Percentiles rank a stretch among this genome's conserved stretches.
These are phyloP conservation scores for Cytospora piceae DNA, from an alignment of 2,329 filamentous ascomycete species.

Conservation along the genomic window DNA sequence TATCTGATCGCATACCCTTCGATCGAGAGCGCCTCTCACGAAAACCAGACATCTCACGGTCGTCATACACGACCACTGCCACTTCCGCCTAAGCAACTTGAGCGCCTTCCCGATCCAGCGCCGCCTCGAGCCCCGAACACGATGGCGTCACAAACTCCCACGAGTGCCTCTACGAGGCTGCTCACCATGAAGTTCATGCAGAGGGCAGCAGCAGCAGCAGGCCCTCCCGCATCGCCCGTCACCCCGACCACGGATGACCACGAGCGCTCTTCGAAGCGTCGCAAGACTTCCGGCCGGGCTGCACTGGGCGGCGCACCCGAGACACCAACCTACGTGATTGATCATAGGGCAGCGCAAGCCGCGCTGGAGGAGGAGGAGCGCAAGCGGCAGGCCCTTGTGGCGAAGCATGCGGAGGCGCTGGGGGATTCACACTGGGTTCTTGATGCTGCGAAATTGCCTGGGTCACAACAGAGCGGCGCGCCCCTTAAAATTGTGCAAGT, in stretches of 20 bases:
- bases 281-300: conserved; percentile 51
- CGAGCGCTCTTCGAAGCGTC: conserved; percentile 64
- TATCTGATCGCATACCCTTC: background rate
- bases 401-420: conserved; percentile 62
- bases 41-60: background rate
- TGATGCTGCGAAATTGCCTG: conserved; percentile 47
- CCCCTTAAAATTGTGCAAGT: conserved; percentile 63
- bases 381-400: conserved; percentile 63
- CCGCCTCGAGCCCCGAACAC: conserved; percentile 27
- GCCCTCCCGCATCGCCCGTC: conserved; percentile 48
- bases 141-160: conserved; percentile 58
- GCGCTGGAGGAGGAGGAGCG: conserved; percentile 70
- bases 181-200: conserved; percentile 99
- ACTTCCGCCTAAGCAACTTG: background rate
- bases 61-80: no score
- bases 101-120: conserved; percentile 11
- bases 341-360: conserved; percentile 64
- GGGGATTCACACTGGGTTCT: conserved; percentile 79
- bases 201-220: conserved; percentile 71
- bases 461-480: conserved; percentile 34
- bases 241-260: conserved; percentile 51
- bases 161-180: conserved; percentile 82
- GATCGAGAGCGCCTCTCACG: background rate
- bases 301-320: conserved; percentile 37
- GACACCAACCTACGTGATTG: conserved; percentile 47